Evolutionary conservation across 306 rosid species (phyloP), one percentile per base, ranked within the genome.

Genomic region (Fagus crenata): DNA sequence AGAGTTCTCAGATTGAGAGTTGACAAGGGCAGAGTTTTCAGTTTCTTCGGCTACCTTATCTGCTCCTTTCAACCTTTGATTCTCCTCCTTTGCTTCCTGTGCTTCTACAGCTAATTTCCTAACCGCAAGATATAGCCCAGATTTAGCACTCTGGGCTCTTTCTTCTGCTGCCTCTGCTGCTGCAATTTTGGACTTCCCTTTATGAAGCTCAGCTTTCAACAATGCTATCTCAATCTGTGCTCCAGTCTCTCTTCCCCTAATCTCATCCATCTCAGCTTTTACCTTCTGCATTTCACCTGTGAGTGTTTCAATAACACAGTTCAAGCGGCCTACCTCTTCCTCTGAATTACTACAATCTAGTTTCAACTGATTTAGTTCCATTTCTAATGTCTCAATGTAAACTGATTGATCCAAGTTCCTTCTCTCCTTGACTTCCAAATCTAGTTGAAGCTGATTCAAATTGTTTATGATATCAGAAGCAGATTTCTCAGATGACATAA

Each of bases 121-220:
- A 82, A 85, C 83, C 4, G 85, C 81, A 2, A 65, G 80, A 75
- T 64, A 73, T 69, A 81, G 37, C 43, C 79, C 83, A 2, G 83
- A 78, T 65, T 70, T 77, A 37, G n/a, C 69, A 53, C 76, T 78
- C 60, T 73, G 61, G 3, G 77, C 78, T 77, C 80, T 82, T 36
- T 77, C 85, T 78, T 87, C 85, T 22, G 72, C 72, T 64, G 83
- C 84, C 69, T 76, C 88, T 43, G 58, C 70, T 49, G 76, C 87
- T 14, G 85, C 79, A 60, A 53, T 13, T 69, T 77, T 42, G 54
- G 85, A 69, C 81, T 83, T 84, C 22, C 75, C 76, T 73, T 70
- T 82, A 49, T 87, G 87, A 67, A 93, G 80, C 79, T 88, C 89
- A 41, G 93, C 89, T 73, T 82, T 83, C 81, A 88, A 71, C 76